phyloP scores from a whole-genome alignment of 176 grass and related monocot genomes.

The Tillandsia leiboldiana region DNA sequence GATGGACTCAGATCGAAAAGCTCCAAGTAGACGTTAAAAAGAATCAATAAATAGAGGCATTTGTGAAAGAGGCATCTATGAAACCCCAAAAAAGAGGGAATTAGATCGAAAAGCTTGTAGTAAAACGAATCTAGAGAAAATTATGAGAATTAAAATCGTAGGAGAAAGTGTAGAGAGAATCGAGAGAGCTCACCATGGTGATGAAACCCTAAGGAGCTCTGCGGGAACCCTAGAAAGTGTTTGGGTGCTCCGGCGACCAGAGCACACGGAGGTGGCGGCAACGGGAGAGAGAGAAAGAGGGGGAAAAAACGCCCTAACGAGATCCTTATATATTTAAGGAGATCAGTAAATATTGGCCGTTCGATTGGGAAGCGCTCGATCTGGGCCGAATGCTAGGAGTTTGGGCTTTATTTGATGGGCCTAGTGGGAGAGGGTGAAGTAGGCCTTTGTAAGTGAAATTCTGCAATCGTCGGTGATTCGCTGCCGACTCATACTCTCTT shows the following conservation, averaged over 20 bases:
- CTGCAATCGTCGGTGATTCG: no score
- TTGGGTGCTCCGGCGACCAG: not conserved
- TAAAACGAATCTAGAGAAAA: no score
- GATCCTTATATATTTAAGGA: not conserved
- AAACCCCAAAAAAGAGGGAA: not conserved
- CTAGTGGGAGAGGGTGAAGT: no score
- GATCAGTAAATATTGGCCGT: not conserved
- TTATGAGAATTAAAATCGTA: no score
- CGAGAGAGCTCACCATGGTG: slow-evolving; percentile 1
- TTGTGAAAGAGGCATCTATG: not conserved
- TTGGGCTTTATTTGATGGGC: no score
- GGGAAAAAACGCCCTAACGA: not conserved
- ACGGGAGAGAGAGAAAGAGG: not conserved
- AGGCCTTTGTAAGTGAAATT: no score
- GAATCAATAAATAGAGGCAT: not conserved
- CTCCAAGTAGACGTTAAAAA: not conserved
- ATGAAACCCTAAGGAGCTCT: not conserved
- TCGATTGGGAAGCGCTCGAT: not conserved
- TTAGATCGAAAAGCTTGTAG: not conserved
- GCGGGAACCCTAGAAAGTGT: not conserved
- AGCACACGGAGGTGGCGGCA: not conserved
- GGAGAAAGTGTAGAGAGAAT: not conserved
- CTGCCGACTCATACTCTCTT: no score
- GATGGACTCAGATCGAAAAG: not conserved
- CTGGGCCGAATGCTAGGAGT: not conserved